Evolutionary conservation across 192 early-diverging fungal genomes (phyloP).

Genomic region (Podila verticillata): DNA sequence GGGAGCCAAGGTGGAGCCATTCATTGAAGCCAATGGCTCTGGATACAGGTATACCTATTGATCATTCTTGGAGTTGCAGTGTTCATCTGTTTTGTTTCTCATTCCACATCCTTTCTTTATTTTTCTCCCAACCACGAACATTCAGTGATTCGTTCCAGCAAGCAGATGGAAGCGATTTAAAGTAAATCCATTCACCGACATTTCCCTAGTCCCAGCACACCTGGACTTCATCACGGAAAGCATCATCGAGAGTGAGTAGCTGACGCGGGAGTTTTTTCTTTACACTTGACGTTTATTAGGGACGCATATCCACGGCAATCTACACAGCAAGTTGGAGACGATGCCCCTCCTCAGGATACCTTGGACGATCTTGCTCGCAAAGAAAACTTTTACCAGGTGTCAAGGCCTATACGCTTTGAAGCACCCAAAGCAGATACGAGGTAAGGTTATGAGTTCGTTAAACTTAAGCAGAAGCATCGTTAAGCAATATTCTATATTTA

Average conservation of each 20-base stretch:
- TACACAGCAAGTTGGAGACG: slow-evolving; percentile 31
- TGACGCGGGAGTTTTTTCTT: not conserved
- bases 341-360: slow-evolving; percentile 40
- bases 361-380: slow-evolving; percentile 38
- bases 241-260: not conserved
- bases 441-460: not conserved
- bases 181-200: not conserved
- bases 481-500: not conserved
- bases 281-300: not conserved
- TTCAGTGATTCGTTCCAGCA: slow-evolving; percentile 19
- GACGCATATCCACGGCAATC: slow-evolving; percentile 11
- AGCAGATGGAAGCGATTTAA: slow-evolving; percentile 9
- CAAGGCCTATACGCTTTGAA: slow-evolving; percentile 1
- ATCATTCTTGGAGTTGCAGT: not conserved
- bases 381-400: slow-evolving; percentile 22
- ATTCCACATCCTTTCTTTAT: slow-evolving; percentile 17
- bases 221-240: not conserved
- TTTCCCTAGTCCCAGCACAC: too few species aligned
- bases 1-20: slow-evolving; percentile 1
- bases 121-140: slow-evolving; percentile 16
- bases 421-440: slow-evolving; percentile 10
- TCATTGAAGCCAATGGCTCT: not conserved
- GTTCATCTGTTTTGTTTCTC: not conserved
- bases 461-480: not conserved
- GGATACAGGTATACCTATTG: not conserved